These are phyloP conservation scores for Calophaca sinica DNA, from an alignment of 306 rosid genomes.

Conservation along the genomic window DNA sequence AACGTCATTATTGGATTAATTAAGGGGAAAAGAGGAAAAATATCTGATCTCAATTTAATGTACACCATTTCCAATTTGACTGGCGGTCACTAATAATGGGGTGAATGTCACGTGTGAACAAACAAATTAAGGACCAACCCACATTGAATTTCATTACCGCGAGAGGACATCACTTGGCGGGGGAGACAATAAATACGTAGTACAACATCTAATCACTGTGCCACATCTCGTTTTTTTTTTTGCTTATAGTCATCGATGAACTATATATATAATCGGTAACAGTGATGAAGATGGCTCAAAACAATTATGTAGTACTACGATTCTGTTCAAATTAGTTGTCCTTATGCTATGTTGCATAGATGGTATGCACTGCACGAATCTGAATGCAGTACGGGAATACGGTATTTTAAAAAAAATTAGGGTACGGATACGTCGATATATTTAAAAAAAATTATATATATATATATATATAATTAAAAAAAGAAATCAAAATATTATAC, in stretches of 20 bases:
- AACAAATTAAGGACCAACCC: constrained; percentile 34
- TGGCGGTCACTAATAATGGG: not conserved
- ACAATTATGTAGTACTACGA: not conserved
- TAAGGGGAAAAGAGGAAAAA: not conserved
- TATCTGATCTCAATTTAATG: constrained; percentile 39
- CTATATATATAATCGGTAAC: not conserved
- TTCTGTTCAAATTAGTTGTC: constrained; percentile 20
- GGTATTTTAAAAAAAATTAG: too few relatives aligned
- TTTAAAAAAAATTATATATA: too few relatives aligned
- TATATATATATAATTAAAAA: too few relatives aligned
- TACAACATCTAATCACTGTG: constrained; percentile 45
- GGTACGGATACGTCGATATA: too few relatives aligned
- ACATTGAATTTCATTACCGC: constrained; percentile 48
- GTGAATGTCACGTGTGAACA: constrained; percentile 15
- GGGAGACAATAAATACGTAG: constrained; percentile 40
- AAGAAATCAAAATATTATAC: too few relatives aligned
- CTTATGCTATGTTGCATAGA: too few relatives aligned
- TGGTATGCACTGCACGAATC: too few relatives aligned
- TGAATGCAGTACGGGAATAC: too few relatives aligned
- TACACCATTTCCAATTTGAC: constrained; percentile 35
- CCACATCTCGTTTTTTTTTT: constrained; percentile 30
- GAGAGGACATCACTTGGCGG: constrained; percentile 32
- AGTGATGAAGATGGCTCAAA: constrained; percentile 16
- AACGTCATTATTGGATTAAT: constrained; percentile 40
- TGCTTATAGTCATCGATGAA: constrained; percentile 11